Evolutionary conservation across 768 basidiomycete genomes (phyloP).

Genomic region (Cyclocybe aegerita): DNA sequence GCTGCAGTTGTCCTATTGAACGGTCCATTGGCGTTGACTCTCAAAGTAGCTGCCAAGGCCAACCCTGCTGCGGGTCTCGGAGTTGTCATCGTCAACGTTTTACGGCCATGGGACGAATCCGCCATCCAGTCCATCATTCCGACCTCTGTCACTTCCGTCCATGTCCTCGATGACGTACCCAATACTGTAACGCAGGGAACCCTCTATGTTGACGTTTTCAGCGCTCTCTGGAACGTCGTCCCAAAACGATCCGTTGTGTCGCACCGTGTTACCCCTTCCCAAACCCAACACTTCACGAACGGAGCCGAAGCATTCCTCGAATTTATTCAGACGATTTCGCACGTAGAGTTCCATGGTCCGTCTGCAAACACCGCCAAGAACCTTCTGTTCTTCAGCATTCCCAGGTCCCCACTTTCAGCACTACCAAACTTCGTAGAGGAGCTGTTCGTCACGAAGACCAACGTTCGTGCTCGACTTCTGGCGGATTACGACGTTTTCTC

Average conservation of each 20-base stretch:
- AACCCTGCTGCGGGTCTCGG: constrained; percentile 50
- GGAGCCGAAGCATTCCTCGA: constrained; percentile 41
- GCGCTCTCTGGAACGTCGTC: constrained; percentile 45
- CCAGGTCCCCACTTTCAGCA: constrained; percentile 52
- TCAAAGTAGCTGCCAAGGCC: constrained; percentile 46
- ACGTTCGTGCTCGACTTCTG: constrained; percentile 58
- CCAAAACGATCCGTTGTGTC: constrained; percentile 44
- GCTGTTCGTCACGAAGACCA: constrained; percentile 52
- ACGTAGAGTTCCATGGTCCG: constrained; percentile 24
- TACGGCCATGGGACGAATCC: constrained; percentile 78
- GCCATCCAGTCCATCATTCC: constrained; percentile 65
- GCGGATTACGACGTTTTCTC: constrained; percentile 77
- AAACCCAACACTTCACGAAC: constrained; percentile 51
- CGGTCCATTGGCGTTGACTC: constrained; percentile 68
- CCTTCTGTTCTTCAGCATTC: constrained; percentile 65
- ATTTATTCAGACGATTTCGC: constrained; percentile 35
- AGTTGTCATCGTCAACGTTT: constrained; percentile 71
- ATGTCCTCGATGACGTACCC: constrained; percentile 81
- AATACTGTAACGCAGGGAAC: constrained; percentile 57
- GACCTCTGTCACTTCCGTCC: constrained; percentile 50
- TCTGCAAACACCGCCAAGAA: constrained; percentile 53
- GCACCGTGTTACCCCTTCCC: constrained; percentile 58
- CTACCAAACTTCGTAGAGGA: constrained; percentile 58
- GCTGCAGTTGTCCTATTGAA: constrained; percentile 74
- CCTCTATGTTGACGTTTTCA: constrained; percentile 73